Percentiles rank a stretch among this genome's conserved stretches.
Evolutionary conservation across 495 filamentous ascomycete species (phyloP).

Genomic region (Stereocaulon alpinum): DNA sequence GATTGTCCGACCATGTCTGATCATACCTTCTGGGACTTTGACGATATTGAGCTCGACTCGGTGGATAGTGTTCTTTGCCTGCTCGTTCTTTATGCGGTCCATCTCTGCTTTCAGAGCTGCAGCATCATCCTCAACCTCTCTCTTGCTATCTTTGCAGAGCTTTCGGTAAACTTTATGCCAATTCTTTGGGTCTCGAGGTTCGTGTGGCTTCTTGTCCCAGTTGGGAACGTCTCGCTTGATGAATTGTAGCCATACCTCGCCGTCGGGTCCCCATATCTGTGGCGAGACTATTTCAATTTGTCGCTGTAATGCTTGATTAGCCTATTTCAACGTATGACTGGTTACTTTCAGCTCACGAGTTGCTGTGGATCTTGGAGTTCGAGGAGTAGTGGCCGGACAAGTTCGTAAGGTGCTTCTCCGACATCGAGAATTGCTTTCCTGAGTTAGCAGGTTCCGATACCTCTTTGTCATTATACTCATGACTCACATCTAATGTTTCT

Average conservation of each 20-base stretch:
- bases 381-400: conserved; percentile 48
- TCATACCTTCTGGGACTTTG: conserved; percentile 23
- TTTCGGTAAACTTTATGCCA: conserved; percentile 59
- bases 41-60: conserved; percentile 14
- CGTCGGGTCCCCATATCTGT: conserved; percentile 48
- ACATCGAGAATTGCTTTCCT: conserved; percentile 47
- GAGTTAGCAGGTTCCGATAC: neutral
- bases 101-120: conserved; percentile 37
- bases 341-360: conserved; percentile 36
- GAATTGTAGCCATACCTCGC: conserved; percentile 57
- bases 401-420: conserved; percentile 51
- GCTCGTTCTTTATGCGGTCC: conserved; percentile 39
- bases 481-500: conserved; percentile 36
- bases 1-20: conserved; percentile 26
- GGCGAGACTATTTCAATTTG: conserved; percentile 54
- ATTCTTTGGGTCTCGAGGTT: conserved; percentile 44
- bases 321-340: neutral
- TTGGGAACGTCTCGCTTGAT: conserved; percentile 58
- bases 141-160: conserved; percentile 34
- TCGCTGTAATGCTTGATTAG: conserved; percentile 28
- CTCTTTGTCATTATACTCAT: too few species aligned
- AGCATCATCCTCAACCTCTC: conserved; percentile 37
- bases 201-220: conserved; percentile 45
- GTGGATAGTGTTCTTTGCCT: conserved; percentile 37
- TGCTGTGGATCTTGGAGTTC: conserved; percentile 57